phyloP scores from a whole-genome alignment of 2,329 filamentous ascomycete genomes.

The Akanthomyces uredinophilus region DNA sequence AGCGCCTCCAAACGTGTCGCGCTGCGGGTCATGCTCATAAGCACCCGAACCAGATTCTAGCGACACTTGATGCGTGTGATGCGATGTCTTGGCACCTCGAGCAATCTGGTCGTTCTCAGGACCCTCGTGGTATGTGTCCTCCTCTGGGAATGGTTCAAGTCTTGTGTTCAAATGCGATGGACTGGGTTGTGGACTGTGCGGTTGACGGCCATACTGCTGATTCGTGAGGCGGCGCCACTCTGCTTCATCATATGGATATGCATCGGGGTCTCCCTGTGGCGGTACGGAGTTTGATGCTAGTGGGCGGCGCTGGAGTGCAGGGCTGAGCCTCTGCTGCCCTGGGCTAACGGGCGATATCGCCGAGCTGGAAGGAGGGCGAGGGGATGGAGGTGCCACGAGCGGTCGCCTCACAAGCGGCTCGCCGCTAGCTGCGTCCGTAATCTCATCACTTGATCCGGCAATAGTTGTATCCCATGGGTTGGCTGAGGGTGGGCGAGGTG shows the following conservation, averaged over 20 bases:
- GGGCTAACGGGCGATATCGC: constrained; percentile 10
- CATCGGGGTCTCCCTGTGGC: not conserved
- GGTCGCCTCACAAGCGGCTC: constrained; percentile 3
- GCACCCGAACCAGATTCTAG: not conserved
- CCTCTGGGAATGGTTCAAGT: not conserved
- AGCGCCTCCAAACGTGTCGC: constrained; percentile 5
- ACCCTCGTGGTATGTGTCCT: not conserved
- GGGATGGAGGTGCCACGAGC: constrained; percentile 17
- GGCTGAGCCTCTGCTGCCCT: not conserved
- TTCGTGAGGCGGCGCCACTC: constrained; percentile 10
- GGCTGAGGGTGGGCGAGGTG: constrained; percentile 30
- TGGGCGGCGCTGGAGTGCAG: not conserved
- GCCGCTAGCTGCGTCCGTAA: constrained; percentile 11
- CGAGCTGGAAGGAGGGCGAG: constrained; percentile 8
- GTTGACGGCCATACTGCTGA: not conserved
- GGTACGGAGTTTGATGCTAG: not conserved
- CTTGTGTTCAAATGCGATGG: constrained; percentile 2
- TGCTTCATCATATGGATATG: constrained; percentile 2
- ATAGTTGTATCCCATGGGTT: constrained; percentile 39
- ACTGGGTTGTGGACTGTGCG: not conserved
- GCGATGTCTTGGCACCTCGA: not conserved
- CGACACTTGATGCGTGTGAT: constrained; percentile 12
- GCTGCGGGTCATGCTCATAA: not conserved
- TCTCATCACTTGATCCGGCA: constrained; percentile 17
- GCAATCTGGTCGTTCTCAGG: not conserved